Evolutionary conservation across 2,329 filamentous ascomycete genomes (phyloP).

Genomic region (Monosporascus sp.): DNA sequence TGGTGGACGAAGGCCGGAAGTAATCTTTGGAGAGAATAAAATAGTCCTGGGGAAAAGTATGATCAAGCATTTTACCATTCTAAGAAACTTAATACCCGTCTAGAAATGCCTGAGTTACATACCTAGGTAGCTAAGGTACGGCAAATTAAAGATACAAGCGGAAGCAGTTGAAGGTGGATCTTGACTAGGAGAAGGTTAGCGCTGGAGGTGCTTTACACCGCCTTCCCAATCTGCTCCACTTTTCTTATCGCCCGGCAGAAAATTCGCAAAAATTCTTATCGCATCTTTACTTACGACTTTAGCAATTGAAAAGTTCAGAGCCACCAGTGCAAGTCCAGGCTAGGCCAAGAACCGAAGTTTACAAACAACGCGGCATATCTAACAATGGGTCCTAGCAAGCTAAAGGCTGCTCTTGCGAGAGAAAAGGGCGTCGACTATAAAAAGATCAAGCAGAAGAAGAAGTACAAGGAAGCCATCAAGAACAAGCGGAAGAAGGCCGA

Average conservation of each 20-base stretch:
- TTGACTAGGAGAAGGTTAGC: too few relatives aligned
- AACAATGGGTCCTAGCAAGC: constrained; percentile 23
- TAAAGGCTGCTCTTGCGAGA: constrained; percentile 23
- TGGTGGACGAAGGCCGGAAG: too few relatives aligned
- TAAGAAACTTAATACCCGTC: too few relatives aligned
- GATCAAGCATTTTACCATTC: too few relatives aligned
- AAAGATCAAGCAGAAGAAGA: constrained; percentile 25
- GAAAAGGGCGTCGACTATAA: constrained; percentile 25
- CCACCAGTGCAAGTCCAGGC: neutral
- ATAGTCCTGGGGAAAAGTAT: too few relatives aligned
- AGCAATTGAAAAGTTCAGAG: neutral
- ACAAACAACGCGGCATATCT: neutral
- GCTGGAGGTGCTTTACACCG: neutral
- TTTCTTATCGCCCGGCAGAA: neutral
- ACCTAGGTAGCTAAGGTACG: too few relatives aligned
- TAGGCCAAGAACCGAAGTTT: neutral
- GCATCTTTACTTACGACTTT: neutral
- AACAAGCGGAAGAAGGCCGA: constrained; percentile 14
- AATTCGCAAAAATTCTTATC: neutral
- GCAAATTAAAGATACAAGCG: too few relatives aligned
- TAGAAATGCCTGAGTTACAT: too few relatives aligned
- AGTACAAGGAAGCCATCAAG: constrained; percentile 20
- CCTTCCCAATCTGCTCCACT: neutral
- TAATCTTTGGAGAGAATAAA: too few relatives aligned
- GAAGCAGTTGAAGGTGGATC: too few relatives aligned